phyloP scores from a whole-genome alignment of 176 grass and related monocot genomes.

The Echinochloa phyllopogon region DNA sequence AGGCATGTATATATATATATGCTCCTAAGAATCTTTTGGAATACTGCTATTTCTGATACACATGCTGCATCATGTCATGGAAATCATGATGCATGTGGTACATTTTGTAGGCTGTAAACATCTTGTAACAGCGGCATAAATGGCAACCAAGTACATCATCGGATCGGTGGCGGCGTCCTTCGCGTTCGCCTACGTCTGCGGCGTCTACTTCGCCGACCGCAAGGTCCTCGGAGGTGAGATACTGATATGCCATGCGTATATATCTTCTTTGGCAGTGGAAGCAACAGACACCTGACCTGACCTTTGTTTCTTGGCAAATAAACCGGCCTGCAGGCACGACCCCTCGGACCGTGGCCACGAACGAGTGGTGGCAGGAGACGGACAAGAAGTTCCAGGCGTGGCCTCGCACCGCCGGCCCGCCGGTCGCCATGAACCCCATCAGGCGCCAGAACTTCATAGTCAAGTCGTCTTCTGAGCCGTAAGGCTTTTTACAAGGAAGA shows the following conservation, averaged over 20 bases:
- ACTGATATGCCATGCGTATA: neutral
- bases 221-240: constrained; percentile 32
- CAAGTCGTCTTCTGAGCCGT: constrained; percentile 33
- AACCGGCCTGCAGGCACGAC: constrained; percentile 10
- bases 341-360: constrained; percentile 39
- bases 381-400: constrained; percentile 72
- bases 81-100: too few species aligned
- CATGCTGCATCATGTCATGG: too few species aligned
- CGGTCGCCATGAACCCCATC: constrained; percentile 70
- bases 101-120: too few species aligned
- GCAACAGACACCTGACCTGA: neutral
- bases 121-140: neutral
- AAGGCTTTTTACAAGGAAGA: neutral
- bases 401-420: constrained; percentile 67
- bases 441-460: constrained; percentile 66
- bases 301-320: neutral
- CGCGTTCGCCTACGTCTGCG: constrained; percentile 30
- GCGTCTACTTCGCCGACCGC: constrained; percentile 10
- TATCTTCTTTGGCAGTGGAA: neutral
- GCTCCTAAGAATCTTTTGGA: too few species aligned
- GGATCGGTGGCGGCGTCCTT: constrained; percentile 27
- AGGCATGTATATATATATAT: too few species aligned
- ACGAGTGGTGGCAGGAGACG: constrained; percentile 62
- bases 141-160: constrained; percentile 34
- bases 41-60: too few species aligned